phyloP scores from a whole-genome alignment of 352 stramenopile species.

The Phytophthora idaei region DNA sequence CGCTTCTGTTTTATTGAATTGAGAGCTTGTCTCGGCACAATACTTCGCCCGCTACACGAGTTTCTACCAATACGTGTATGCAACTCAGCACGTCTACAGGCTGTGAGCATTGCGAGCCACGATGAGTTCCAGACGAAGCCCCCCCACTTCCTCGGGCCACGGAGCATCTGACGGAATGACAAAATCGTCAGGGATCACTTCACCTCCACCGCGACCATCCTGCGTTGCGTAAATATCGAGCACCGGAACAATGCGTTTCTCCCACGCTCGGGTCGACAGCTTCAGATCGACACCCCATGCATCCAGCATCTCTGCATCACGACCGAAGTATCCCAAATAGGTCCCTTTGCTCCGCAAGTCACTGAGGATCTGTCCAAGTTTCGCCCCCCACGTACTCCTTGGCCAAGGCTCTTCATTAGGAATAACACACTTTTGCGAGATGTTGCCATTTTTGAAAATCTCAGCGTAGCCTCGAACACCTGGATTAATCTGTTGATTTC shows the following conservation, averaged over 20 bases:
- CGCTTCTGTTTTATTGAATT: too few relatives aligned
- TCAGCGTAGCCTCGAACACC: not conserved
- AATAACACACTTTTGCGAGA: not conserved
- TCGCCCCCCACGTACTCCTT: not conserved
- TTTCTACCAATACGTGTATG: too few relatives aligned
- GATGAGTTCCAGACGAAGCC: not conserved
- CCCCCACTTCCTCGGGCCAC: not conserved
- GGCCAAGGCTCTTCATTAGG: not conserved
- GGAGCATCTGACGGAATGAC: not conserved
- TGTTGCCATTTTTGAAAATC: not conserved
- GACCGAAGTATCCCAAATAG: slow-evolving; percentile 2
- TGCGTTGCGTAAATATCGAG: not conserved
- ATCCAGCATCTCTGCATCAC: not conserved
- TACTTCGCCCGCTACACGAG: too few relatives aligned
- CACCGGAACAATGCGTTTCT: not conserved
- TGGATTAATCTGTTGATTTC: not conserved
- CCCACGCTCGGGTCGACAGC: not conserved
- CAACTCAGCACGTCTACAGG: too few relatives aligned
- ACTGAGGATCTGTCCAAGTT: not conserved
- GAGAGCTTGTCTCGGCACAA: too few relatives aligned
- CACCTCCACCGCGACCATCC: not conserved
- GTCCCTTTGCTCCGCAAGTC: not conserved
- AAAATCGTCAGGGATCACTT: not conserved
- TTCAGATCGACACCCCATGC: not conserved
- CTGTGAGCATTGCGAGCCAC: not conserved